Evolutionary conservation across 306 rosid species (phyloP).

Genomic region (Dalbergia cultrata): DNA sequence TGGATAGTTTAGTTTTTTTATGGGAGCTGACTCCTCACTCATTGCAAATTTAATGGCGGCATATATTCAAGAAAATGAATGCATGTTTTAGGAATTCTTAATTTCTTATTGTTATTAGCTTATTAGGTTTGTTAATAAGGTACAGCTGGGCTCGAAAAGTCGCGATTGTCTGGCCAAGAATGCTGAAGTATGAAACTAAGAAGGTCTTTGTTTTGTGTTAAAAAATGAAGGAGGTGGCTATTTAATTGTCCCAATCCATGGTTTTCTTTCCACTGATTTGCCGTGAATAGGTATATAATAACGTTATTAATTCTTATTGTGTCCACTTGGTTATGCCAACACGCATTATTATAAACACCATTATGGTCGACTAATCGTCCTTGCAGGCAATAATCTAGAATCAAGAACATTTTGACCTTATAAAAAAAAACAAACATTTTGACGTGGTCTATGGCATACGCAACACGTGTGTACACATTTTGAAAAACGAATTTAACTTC

Average conservation of each 20-base stretch:
- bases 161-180: not conserved
- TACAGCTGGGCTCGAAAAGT: not conserved
- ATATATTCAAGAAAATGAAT: not conserved
- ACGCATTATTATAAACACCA: conserved; percentile 5
- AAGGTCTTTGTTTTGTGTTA: not conserved
- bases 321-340: not conserved
- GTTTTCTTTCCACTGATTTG: conserved; percentile 1
- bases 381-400: conserved; percentile 30
- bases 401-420: conserved; percentile 7
- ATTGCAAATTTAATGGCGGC: not conserved
- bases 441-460: conserved; percentile 34
- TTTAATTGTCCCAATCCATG: not conserved
- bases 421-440: not conserved
- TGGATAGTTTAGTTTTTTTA: not conserved
- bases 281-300: not conserved
- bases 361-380: not conserved
- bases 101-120: not conserved
- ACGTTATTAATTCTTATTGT: not conserved
- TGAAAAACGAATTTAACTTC: not conserved
- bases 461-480: conserved; percentile 19
- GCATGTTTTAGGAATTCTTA: not conserved
- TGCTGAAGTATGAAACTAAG: not conserved
- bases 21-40: not conserved
- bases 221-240: not conserved
- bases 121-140: not conserved